phyloP scores from a whole-genome alignment of 225 moss, liverwort and hornwort genomes.

The Pseudoscleropodium purum region DNA sequence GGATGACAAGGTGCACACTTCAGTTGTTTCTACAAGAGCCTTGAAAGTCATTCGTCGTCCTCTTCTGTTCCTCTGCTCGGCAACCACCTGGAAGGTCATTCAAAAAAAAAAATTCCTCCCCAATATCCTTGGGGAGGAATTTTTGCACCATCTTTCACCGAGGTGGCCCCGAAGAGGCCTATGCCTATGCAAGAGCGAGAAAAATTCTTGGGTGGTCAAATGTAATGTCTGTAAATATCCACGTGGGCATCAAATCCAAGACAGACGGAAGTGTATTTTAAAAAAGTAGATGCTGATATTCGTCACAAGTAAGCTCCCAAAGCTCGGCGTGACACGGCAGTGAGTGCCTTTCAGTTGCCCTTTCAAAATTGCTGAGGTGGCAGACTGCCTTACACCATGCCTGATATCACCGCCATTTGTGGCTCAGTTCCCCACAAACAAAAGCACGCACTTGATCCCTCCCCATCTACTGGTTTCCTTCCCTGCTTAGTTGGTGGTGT shows the following conservation, averaged over 20 bases:
- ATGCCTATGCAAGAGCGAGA: background rate
- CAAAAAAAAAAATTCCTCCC: no score
- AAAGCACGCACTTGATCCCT: no score
- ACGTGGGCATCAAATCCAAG: background rate
- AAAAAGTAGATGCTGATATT: background rate
- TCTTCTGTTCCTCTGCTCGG: accelerated
- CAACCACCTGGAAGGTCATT: no score
- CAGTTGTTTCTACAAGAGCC: background rate
- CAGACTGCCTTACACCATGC: background rate
- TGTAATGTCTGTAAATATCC: background rate
- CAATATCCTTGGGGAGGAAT: background rate
- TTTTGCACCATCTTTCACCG: background rate
- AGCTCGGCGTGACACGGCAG: accelerated
- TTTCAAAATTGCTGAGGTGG: background rate
- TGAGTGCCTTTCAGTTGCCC: background rate
- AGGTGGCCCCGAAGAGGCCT: background rate
- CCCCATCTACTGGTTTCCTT: no score
- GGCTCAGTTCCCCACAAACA: background rate
- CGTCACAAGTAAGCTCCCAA: background rate
- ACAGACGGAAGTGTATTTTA: background rate
- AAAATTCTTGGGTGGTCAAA: background rate
- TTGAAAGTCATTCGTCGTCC: background rate
- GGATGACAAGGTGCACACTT: background rate
- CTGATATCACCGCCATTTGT: background rate
- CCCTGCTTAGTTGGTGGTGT: background rate